Percentiles rank a stretch among this genome's conserved stretches.
Conservation (phyloP, 176 grass and related monocot species). For the Metroxylon sagu region DNA sequence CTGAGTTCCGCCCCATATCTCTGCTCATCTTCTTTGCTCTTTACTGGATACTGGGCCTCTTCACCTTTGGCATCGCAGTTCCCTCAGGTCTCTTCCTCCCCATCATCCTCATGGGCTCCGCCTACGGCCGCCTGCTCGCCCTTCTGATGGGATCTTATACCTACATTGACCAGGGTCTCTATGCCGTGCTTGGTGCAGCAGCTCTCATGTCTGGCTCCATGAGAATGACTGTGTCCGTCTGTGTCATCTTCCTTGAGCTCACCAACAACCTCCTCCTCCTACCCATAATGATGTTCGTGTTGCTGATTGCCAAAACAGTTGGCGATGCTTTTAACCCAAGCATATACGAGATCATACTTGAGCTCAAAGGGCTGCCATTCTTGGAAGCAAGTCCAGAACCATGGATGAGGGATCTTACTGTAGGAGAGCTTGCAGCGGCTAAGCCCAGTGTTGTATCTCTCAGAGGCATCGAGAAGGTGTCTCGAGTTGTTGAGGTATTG, state of each 20-base stretch:
- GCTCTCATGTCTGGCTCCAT: constrained; percentile 89
- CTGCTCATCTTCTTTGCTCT: constrained; percentile 78
- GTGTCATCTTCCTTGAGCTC: constrained; percentile 95
- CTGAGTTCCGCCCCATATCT: constrained; percentile 61
- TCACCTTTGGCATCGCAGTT: constrained; percentile 95
- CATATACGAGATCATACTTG: constrained; percentile 99
- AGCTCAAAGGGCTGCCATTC: constrained; percentile 86
- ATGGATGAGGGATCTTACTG: constrained; percentile 87
- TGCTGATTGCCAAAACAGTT: constrained; percentile 83
- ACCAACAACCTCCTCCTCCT: constrained; percentile 87
- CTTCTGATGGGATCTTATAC: constrained; percentile 24
- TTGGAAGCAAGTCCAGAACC: constrained; percentile 65
- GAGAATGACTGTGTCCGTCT: constrained; percentile 90
- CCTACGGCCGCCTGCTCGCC: constrained; percentile 66
- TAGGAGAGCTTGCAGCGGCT: constrained; percentile 56
- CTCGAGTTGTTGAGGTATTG: constrained; percentile 40
- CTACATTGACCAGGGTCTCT: constrained; percentile 77
- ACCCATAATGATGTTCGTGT: constrained; percentile 93
- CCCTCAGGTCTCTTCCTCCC: constrained; percentile 91
- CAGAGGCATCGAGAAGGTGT: constrained; percentile 58
- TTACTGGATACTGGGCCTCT: constrained; percentile 73
- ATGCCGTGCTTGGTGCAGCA: constrained; percentile 79
- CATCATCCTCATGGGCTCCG: constrained; percentile 97
- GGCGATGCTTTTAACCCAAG: constrained; percentile 81
- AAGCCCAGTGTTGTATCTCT: constrained; percentile 50